Base-by-base conservation (phyloP, 768 basidiomycete species). In the Termitomyces heimii region DNA sequence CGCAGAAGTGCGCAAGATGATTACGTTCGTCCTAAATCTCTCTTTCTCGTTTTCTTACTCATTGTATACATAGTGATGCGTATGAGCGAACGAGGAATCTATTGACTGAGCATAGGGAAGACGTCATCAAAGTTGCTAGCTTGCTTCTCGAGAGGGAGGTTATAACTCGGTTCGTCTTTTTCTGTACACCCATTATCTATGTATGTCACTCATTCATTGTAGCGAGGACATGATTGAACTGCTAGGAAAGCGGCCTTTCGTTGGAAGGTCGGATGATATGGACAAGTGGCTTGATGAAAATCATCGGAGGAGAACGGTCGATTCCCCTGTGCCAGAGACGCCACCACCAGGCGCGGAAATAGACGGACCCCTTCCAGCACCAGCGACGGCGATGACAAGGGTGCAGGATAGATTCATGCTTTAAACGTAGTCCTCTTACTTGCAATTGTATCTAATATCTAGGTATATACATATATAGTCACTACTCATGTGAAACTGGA, bases 251-350 rank as follows among this genome's bases (percentile, higher is more conserved):
- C 84, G 92, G 51, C 91, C 92, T 26, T 94, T 94, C 65, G 72
- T 68, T n/a, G 83, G 83, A 61, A 81, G 82, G 57, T 76, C 82
- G 26, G 94, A 96, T 68, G 93, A 96, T 62, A 97, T 98, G 95
- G 94, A 97, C 75, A 91, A 89, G 68, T 96, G 94, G 89, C 80
- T 96, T n/a, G 93, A 96, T 66, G 82, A 88, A 67, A 82, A 92
- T 67, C 80, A 79, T 37, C 80, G 79, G 12, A 84, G 86, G 66
- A 85, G 87, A 67, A 60, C 6, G 53, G 26, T 53, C n/a, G 20
- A 48, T 22, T 58, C 63, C 47, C 63, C 60, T 50, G 32, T 63
- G 39, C 62, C 66, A 34, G 62, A 60, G 18, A 44, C 39, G 32
- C 56, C 68, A 8, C 63, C 71, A 53, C 55, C 72, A 6, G 70